Conservation (phyloP, 352 stramenopile species). For the Globisporangium spinosum region DNA sequence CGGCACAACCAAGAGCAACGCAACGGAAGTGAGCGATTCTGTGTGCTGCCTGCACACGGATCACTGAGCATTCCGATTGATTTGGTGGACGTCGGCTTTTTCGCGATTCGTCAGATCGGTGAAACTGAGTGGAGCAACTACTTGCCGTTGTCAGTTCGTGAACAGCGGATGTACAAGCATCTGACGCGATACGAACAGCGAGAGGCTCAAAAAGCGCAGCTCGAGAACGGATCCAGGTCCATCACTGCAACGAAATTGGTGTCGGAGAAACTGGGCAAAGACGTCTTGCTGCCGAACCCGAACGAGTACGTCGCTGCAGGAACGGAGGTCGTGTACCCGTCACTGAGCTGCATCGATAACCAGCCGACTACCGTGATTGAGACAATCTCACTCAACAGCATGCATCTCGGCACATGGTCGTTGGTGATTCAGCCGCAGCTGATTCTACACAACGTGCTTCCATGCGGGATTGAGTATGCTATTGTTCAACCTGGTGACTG, state of each 20-base stretch:
- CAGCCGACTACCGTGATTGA: constrained; percentile 79
- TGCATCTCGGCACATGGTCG: constrained; percentile 57
- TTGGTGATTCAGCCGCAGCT: constrained; percentile 82
- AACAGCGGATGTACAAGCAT: constrained; percentile 73
- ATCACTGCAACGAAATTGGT: constrained; percentile 42
- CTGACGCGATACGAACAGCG: constrained; percentile 70
- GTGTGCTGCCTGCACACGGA: constrained; percentile 43
- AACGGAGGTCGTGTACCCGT: constrained; percentile 68
- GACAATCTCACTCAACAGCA: constrained; percentile 63
- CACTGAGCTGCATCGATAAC: constrained; percentile 70
- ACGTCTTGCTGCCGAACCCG: constrained; percentile 46
- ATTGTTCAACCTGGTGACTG: constrained; percentile 80
- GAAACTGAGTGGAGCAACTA: constrained; percentile 86
- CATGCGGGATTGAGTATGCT: constrained; percentile 77
- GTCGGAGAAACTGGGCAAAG: constrained; percentile 65
- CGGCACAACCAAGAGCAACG: constrained; percentile 57
- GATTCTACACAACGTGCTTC: constrained; percentile 77
- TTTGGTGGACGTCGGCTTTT: constrained; percentile 63
- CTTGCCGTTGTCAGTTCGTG: constrained; percentile 58
- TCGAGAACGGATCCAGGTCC: constrained; percentile 42
- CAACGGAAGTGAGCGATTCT: constrained; percentile 46
- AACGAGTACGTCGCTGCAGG: constrained; percentile 43
- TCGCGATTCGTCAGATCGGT: constrained; percentile 80
- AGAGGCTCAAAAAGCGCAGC: constrained; percentile 58
- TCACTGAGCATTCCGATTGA: constrained; percentile 71